Evolutionary conservation across 2,329 filamentous ascomycete species (phyloP).

Genomic region (Fusarium chlamydosporum): DNA sequence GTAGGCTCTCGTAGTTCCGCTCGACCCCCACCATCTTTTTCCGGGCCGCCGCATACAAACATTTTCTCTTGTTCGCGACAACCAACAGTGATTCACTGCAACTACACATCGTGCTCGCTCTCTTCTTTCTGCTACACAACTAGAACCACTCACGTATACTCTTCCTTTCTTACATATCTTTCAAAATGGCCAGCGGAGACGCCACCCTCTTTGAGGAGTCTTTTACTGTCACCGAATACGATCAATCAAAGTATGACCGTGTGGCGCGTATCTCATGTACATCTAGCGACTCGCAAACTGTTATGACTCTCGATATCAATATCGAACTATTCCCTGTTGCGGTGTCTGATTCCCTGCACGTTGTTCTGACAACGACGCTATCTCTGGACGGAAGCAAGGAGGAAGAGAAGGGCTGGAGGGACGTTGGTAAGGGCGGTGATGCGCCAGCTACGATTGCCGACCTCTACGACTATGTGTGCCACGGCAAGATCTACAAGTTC

Average conservation of each 20-base stretch:
- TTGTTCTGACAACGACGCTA: slow-evolving; percentile 88
- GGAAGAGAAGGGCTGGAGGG: slow-evolving; percentile 84
- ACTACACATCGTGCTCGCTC: neutral
- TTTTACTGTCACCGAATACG: slow-evolving; percentile 84
- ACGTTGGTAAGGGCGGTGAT: slow-evolving; percentile 69
- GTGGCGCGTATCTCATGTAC: slow-evolving; percentile 87
- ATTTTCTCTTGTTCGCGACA: slow-evolving; percentile 43
- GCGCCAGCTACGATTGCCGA: slow-evolving; percentile 77
- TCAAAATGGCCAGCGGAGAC: slow-evolving; percentile 70
- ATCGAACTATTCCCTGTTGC: slow-evolving; percentile 87
- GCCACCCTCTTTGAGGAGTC: slow-evolving; percentile 93
- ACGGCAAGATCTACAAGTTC: slow-evolving; percentile 90
- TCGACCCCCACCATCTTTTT: slow-evolving; percentile 45
- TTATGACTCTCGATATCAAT: slow-evolving; percentile 92
- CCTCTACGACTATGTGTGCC: slow-evolving; percentile 88
- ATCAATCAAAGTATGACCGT: slow-evolving; percentile 93
- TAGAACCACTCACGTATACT: neutral
- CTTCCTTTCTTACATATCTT: neutral
- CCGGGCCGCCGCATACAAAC: slow-evolving; percentile 36
- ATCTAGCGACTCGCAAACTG: slow-evolving; percentile 79
- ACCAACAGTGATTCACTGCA: slow-evolving; percentile 16
- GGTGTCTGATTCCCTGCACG: slow-evolving; percentile 80
- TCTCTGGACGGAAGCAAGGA: slow-evolving; percentile 87
- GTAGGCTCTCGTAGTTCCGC: slow-evolving; percentile 14
- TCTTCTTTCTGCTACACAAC: neutral